Percentiles rank a stretch among this genome's conserved stretches.
phyloP scores from a whole-genome alignment of 768 basidiomycete species.

The Mycena indigotica region DNA sequence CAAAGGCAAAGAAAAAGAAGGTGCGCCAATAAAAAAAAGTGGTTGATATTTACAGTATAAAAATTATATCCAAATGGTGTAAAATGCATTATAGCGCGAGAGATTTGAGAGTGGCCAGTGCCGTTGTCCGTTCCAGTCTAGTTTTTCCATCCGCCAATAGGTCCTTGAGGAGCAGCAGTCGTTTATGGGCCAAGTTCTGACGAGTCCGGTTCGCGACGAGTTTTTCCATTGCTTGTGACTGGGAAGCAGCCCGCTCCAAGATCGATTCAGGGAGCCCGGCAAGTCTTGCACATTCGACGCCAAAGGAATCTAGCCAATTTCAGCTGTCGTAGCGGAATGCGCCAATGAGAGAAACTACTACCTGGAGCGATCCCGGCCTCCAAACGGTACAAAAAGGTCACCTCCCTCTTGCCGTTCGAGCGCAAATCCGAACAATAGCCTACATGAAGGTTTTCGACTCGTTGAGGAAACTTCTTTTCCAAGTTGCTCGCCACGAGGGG shows the following conservation, averaged over 20 bases:
- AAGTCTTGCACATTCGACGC: conserved; percentile 88
- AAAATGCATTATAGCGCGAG: no score
- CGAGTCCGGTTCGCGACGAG: conserved; percentile 7
- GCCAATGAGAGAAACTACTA: conserved; percentile 30
- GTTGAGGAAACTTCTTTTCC: conserved; percentile 56
- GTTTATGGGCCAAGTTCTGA: conserved; percentile 49
- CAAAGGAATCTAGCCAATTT: conserved; percentile 66
- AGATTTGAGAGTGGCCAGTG: conserved; percentile 2
- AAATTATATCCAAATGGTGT: no score
- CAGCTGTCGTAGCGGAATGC: not conserved
- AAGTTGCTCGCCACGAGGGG: conserved; percentile 77
- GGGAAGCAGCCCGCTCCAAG: conserved; percentile 58
- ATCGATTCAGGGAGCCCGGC: conserved; percentile 79
- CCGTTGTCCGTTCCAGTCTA: not conserved
- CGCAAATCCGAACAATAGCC: conserved; percentile 70
- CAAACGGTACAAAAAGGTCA: conserved; percentile 86
- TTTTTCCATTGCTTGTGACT: conserved; percentile 50
- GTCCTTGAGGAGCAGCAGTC: conserved; percentile 6
- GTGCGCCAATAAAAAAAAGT: not conserved
- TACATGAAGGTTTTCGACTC: conserved; percentile 85
- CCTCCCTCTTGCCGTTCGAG: conserved; percentile 72
- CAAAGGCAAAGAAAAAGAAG: conserved; percentile 40
- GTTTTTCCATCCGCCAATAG: conserved; percentile 1
- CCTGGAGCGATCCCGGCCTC: conserved; percentile 69
- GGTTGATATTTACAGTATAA: not conserved